phyloP scores from a whole-genome alignment of 495 filamentous ascomycete genomes.

The Penicillium turbatum region DNA sequence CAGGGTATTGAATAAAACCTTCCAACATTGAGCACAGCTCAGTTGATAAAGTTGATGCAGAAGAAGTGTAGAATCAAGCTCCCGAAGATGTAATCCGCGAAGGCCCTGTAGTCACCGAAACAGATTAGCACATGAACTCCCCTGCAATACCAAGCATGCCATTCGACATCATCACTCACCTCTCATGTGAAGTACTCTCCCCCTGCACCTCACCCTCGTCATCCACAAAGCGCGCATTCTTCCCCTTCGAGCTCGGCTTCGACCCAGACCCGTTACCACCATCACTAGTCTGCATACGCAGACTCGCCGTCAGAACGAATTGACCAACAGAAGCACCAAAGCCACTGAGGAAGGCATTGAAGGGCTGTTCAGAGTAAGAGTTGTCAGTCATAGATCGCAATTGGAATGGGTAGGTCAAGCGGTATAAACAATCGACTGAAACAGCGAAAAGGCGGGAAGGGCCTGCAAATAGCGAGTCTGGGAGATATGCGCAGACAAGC shows the following conservation, averaged over 20 bases:
- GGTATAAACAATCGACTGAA: background rate
- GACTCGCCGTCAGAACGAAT: constrained; percentile 86
- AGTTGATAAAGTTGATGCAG: constrained; percentile 99
- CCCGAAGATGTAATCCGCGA: constrained; percentile 94
- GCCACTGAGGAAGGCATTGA: constrained; percentile 96
- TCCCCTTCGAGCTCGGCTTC: constrained; percentile 33
- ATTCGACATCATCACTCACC: too few species aligned
- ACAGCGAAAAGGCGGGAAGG: background rate
- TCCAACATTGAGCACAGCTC: constrained; percentile 17
- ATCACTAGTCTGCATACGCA: constrained; percentile 85
- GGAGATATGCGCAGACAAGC: too few species aligned
- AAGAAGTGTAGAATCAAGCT: constrained; percentile 97
- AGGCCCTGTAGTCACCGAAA: constrained; percentile 65
- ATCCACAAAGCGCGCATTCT: constrained; percentile 30
- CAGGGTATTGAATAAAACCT: background rate
- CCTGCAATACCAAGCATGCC: too few species aligned
- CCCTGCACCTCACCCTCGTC: constrained; percentile 27
- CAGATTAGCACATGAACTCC: too few species aligned
- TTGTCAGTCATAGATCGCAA: background rate
- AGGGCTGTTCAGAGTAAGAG: constrained; percentile 57
- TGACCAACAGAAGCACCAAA: constrained; percentile 95
- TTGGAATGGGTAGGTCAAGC: background rate
- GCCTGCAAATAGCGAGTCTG: too few species aligned
- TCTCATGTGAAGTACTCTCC: constrained; percentile 44
- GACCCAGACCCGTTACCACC: constrained; percentile 4